phyloP scores from a whole-genome alignment of 768 basidiomycete species.

The Tulasnella sp. region DNA sequence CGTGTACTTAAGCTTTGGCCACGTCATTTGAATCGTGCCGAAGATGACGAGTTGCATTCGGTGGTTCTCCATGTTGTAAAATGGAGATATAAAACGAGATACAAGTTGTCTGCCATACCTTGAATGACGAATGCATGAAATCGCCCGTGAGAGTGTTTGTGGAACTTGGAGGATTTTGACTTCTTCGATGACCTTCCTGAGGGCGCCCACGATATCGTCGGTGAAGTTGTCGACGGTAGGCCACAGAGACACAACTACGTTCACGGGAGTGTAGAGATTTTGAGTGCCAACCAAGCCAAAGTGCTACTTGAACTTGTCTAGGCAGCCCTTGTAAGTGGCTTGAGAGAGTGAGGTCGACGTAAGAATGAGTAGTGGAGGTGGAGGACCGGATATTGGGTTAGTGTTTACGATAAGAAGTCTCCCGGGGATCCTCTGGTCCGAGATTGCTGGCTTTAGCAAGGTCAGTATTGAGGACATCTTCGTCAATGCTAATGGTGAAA shows the following conservation, averaged over 20 bases:
- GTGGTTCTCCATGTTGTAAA: slow-evolving; percentile 32
- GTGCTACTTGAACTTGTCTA: slow-evolving; percentile 31
- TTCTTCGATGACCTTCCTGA: slow-evolving; percentile 30
- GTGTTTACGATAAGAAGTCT: slow-evolving; percentile 29
- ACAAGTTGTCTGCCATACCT: slow-evolving; percentile 28
- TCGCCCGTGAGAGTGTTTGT: slow-evolving; percentile 30
- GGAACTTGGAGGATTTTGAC: slow-evolving; percentile 25
- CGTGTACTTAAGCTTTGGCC: slow-evolving; percentile 18
- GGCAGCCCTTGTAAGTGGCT: slow-evolving; percentile 29
- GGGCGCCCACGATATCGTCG: slow-evolving; percentile 24
- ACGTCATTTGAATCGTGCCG: slow-evolving; percentile 24
- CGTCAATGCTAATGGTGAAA: too few relatives aligned
- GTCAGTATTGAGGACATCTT: slow-evolving; percentile 29
- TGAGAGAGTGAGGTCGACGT: slow-evolving; percentile 28
- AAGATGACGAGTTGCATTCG: slow-evolving; percentile 33
- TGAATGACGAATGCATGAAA: slow-evolving; percentile 32
- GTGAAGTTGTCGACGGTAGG: slow-evolving; percentile 15
- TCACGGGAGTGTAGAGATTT: slow-evolving; percentile 31
- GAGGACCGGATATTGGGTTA: slow-evolving; percentile 22
- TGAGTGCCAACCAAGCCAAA: slow-evolving; percentile 27
- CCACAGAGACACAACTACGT: slow-evolving; percentile 38
- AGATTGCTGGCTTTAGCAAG: slow-evolving; percentile 35
- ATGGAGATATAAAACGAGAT: slow-evolving; percentile 30
- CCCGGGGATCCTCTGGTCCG: slow-evolving; percentile 32
- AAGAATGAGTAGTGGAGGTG: slow-evolving; percentile 25